Conservation (phyloP, 345 rosid genomes). For the Lumnitzera littorea region DNA sequence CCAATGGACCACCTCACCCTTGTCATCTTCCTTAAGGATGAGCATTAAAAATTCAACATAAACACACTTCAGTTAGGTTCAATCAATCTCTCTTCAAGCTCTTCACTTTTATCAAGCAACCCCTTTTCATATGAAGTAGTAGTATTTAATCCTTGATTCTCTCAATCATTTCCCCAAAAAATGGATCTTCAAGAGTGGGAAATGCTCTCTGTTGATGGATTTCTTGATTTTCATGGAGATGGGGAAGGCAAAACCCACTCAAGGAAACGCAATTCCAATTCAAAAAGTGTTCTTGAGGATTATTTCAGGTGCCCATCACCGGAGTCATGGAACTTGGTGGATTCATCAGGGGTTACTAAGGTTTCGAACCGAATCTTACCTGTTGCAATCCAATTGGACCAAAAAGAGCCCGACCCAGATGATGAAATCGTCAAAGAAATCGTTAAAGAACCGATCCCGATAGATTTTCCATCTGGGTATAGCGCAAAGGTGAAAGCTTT, state of each 20-base stretch:
- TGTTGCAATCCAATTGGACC: conserved; percentile 50
- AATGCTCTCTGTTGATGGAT: conserved; percentile 44
- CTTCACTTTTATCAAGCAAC: too few relatives aligned
- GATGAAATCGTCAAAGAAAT: conserved; percentile 21
- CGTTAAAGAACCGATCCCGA: conserved; percentile 26
- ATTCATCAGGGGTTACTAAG: conserved; percentile 4
- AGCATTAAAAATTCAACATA: too few relatives aligned
- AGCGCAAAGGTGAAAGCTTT: conserved; percentile 6
- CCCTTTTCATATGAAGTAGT: too few relatives aligned
- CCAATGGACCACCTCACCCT: too few relatives aligned
- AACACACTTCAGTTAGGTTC: too few relatives aligned
- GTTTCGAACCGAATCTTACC: conserved; percentile 39
- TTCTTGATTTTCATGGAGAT: conserved; percentile 39
- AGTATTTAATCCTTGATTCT: too few relatives aligned
- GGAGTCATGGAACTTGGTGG: conserved; percentile 8
- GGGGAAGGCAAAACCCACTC: conserved; percentile 19
- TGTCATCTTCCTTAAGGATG: too few relatives aligned
- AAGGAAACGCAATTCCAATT: conserved; percentile 19
- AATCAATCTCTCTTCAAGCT: too few relatives aligned
- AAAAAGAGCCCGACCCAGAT: conserved; percentile 12
- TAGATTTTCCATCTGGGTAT: conserved; percentile 11
- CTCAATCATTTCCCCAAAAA: too few relatives aligned
- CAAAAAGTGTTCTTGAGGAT: conserved; percentile 33
- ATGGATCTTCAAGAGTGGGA: conserved; percentile 96
- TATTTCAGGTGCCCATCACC: conserved; percentile 41